Evolutionary conservation across 805 yeast genomes (phyloP), one percentile per base, ranked within the genome.

Genomic region (Ogataea degrootiae): DNA sequence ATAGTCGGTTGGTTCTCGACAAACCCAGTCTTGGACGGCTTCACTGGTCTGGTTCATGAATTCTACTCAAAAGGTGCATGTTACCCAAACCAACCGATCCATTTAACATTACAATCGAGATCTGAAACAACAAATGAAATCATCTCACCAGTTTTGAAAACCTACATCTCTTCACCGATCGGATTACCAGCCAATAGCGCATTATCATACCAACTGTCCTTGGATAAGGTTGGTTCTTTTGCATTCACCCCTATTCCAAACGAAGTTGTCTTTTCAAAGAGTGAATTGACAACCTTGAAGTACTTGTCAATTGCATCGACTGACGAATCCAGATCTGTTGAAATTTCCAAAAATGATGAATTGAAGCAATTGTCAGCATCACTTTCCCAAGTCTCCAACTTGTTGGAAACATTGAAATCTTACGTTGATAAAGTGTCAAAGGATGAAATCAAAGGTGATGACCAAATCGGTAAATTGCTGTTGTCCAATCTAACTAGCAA

Each of bases 1-100:
- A 84, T 89, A 46, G 74, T 89, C 42, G 96, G 96, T 47, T 89
- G 96, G 96, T 89, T 86, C 65, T 82, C 84, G 43, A 72, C 78
- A 38, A 70, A 73, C 42, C 70, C 76, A 17, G 73, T 72, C 54
- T 76, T 87, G 53, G 91, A 86, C 68, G 75, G 80, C 46, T 78
- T 84, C 64, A 80, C 90, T 14, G 87, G 87, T 9, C 74, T 87
- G 54, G 82, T 88, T 59, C 96, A 88, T 64, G 92, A 84, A 60
- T 84, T 87, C 61, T 88, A 84, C 70, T 72, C 82, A 37, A 82
- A 83, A 58, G 84, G 87, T 48, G 80, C 89, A 50, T 81, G 89
- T 4, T 77, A 63, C 61, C 94, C 95, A 26, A 73, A 76, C 65
- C 88, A 92, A 21, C 90, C 94, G 42, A 76, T 89, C 52, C 89